Percentiles rank a stretch among this genome's conserved stretches.
Evolutionary conservation across 305 asterid genomes (phyloP).

Genomic region (Fraxinus greggii): DNA sequence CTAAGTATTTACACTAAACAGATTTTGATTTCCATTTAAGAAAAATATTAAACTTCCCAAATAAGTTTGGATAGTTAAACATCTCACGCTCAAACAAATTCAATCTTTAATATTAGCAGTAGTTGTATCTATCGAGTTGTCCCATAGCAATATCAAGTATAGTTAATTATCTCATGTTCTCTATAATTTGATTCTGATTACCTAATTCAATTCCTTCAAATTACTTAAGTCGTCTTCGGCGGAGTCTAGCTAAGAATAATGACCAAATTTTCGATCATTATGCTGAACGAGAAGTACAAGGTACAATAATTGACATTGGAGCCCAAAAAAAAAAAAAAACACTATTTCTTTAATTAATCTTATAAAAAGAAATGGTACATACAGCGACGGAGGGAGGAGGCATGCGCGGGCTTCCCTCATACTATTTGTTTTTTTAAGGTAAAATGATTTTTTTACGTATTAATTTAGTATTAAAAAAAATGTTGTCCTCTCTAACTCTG

Average conservation of each 20-base stretch:
- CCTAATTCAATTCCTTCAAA: background rate
- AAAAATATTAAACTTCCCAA: background rate
- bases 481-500: background rate
- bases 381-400: background rate
- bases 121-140: background rate
- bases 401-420: background rate
- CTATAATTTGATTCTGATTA: background rate
- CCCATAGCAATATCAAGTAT: background rate
- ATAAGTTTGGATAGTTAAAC: background rate
- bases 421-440: background rate
- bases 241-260: background rate
- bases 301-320: background rate
- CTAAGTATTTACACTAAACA: background rate
- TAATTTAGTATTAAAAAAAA: no score
- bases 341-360: no score
- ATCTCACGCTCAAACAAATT: background rate
- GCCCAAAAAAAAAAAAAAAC: background rate
- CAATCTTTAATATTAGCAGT: background rate
- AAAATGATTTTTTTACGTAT: background rate
- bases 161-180: background rate
- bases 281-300: background rate
- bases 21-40: background rate
- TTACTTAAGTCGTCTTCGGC: background rate
- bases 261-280: background rate
- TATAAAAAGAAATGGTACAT: background rate